Evolutionary conservation across 345 rosid species (phyloP).

Genomic region (Camelina sativa): DNA sequence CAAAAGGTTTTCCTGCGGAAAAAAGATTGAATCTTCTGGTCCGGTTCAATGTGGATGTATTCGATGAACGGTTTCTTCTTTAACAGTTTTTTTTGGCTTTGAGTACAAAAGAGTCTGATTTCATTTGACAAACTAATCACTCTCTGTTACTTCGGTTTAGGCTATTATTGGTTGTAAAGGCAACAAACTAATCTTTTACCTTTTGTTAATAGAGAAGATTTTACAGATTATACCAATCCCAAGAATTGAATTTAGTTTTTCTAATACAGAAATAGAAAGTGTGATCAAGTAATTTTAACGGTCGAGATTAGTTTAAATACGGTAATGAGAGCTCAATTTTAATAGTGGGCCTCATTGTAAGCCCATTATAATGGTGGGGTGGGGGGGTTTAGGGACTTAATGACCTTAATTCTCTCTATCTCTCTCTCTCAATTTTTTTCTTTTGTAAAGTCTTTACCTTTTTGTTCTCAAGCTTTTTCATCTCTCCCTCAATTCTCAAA

Average conservation of each 20-base stretch:
- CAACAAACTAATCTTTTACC: neutral
- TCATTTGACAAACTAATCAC: neutral
- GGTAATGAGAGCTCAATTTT: neutral
- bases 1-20: neutral
- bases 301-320: neutral
- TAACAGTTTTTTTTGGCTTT: neutral
- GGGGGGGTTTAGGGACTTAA: no score
- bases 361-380: neutral
- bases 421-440: neutral
- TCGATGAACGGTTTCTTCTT: slow-evolving; percentile 10
- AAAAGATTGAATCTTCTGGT: neutral
- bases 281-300: neutral
- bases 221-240: neutral
- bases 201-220: neutral
- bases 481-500: neutral
- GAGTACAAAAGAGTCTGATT: slow-evolving; percentile 6
- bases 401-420: no score
- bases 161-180: neutral
- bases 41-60: slow-evolving; percentile 4
- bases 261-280: neutral
- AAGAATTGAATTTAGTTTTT: neutral
- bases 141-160: neutral
- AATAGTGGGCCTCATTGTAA: slow-evolving; percentile 4
- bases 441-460: neutral
- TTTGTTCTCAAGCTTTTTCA: neutral